These are phyloP conservation scores for Flaveria trinervia DNA, from an alignment of 129 eudicot species.

Conservation along the genomic window DNA sequence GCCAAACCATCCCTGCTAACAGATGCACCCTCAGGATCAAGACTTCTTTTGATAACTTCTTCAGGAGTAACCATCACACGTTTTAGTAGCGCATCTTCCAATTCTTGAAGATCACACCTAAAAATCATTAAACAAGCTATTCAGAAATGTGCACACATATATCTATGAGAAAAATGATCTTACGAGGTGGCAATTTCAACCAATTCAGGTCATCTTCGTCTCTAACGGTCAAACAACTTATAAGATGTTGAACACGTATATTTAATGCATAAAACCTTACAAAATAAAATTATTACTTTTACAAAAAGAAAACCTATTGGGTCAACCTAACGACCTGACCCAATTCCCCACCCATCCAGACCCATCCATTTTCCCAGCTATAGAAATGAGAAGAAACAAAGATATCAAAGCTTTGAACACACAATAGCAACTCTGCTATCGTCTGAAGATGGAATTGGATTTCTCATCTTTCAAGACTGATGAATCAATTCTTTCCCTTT, in stretches of 20 bases:
- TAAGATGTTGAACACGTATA: neutral
- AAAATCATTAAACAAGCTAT: conserved; percentile 11
- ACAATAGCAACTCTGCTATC: conserved; percentile 81
- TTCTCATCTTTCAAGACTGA: conserved; percentile 80
- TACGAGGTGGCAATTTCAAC: neutral
- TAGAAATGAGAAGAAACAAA: conserved; percentile 1
- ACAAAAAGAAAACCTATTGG: neutral
- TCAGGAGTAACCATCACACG: conserved; percentile 98
- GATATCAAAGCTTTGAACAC: conserved; percentile 31
- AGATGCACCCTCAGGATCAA: conserved; percentile 79
- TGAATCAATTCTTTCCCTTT: conserved; percentile 92
- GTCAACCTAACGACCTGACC: neutral
- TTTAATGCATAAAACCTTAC: neutral
- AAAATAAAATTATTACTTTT: neutral
- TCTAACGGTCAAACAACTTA: conserved; percentile 1
- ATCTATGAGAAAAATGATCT: neutral
- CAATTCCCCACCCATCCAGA: neutral
- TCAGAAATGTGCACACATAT: conserved; percentile 3
- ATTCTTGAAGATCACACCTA: conserved; percentile 82
- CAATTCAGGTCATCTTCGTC: neutral
- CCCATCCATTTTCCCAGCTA: conserved; percentile 13
- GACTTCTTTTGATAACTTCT: conserved; percentile 98
- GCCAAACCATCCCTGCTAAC: conserved; percentile 96
- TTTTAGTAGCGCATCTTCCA: conserved; percentile 87
- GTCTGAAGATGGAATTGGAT: conserved; percentile 87